Percentiles rank a stretch among this genome's conserved stretches.
phyloP scores from a whole-genome alignment of 345 rosid genomes.

The Viola odorata region DNA sequence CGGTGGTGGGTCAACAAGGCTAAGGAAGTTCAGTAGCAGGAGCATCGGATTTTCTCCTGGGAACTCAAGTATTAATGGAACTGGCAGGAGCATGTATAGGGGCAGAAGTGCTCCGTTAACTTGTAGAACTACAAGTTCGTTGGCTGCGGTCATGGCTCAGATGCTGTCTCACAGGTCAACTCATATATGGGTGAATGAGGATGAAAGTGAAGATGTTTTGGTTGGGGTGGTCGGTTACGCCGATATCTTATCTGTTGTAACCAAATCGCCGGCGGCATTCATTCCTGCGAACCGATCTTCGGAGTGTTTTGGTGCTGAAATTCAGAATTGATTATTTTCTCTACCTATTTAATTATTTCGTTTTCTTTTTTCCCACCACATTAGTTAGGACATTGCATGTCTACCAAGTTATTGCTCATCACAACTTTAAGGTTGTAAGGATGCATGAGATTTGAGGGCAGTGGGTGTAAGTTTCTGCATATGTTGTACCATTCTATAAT shows the following conservation, averaged over 20 bases:
- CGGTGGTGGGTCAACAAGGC: slow-evolving; percentile 35
- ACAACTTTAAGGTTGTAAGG: too few species aligned
- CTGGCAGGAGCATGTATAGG: slow-evolving; percentile 80
- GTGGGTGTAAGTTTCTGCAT: too few species aligned
- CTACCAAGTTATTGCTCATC: too few species aligned
- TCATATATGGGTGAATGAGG: slow-evolving; percentile 92
- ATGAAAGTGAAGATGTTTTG: slow-evolving; percentile 63
- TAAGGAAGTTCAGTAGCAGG: slow-evolving; percentile 78
- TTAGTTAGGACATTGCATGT: too few species aligned
- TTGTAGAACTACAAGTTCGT: slow-evolving; percentile 72
- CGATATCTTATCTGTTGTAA: slow-evolving; percentile 76
- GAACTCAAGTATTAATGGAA: slow-evolving; percentile 40
- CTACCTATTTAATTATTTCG: too few species aligned
- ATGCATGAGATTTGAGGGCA: too few species aligned
- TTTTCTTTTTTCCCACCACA: too few species aligned
- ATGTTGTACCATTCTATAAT: too few species aligned
- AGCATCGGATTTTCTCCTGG: slow-evolving; percentile 81
- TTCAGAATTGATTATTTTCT: neutral
- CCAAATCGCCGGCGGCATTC: slow-evolving; percentile 50
- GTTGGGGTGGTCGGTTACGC: slow-evolving; percentile 87
- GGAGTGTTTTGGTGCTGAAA: slow-evolving; percentile 25
- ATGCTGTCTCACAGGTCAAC: slow-evolving; percentile 95
- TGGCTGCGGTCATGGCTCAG: slow-evolving; percentile 98
- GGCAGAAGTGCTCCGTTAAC: slow-evolving; percentile 94
- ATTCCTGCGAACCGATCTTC: slow-evolving; percentile 33